Conservation (phyloP, 106 monocot genomes). For the Chionographis japonica region DNA sequence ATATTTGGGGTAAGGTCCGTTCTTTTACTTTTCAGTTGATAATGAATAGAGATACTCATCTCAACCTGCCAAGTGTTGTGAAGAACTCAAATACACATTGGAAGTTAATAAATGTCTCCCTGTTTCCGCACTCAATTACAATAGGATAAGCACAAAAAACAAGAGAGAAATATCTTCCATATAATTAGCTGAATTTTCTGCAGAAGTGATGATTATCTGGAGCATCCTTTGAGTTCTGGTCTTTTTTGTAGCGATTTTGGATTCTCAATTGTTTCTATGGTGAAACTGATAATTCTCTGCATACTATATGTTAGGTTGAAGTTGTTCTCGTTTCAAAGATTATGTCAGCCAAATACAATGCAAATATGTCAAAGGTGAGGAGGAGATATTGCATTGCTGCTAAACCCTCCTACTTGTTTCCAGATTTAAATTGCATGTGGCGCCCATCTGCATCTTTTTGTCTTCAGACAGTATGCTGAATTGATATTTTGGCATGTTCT, state of each 20-base stretch:
- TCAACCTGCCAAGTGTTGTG: too few species aligned
- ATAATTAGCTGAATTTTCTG: background rate
- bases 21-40: too few species aligned
- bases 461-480: background rate
- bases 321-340: conserved; percentile 54
- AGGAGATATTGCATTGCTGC: background rate
- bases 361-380: conserved; percentile 55
- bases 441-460: background rate
- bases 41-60: too few species aligned
- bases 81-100: too few species aligned
- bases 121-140: too few species aligned
- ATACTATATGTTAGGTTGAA: conserved; percentile 55
- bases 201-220: too few species aligned
- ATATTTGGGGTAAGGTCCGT: too few species aligned
- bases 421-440: background rate
- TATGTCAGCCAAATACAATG: conserved; percentile 42
- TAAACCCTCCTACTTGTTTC: background rate
- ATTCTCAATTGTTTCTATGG: background rate
- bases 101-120: too few species aligned
- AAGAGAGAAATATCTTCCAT: background rate
- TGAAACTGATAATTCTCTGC: background rate
- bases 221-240: background rate
- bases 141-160: too few species aligned
- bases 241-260: background rate
- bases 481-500: conserved; percentile 3